These are phyloP conservation scores for Penicillium sp. DNA, from an alignment of 2,329 filamentous ascomycete genomes.

Conservation along the genomic window DNA sequence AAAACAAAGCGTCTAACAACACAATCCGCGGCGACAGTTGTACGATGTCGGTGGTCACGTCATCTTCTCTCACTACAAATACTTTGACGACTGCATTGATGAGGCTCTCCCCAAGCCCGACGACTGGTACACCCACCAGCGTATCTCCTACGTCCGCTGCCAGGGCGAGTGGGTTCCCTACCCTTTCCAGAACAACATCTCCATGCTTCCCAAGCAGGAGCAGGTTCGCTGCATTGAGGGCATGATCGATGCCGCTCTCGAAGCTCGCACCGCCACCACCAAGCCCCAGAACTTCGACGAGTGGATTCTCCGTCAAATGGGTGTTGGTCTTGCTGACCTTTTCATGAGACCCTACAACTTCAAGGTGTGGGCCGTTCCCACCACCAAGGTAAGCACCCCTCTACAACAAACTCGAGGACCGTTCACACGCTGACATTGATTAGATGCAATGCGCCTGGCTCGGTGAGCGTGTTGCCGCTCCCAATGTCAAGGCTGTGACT, in stretches of 20 bases:
- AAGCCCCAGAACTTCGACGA: slow-evolving; percentile 98
- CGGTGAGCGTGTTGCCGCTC: slow-evolving; percentile 95
- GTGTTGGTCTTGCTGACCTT: slow-evolving; percentile 80
- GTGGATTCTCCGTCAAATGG: slow-evolving; percentile 93
- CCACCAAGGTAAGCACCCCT: slow-evolving; percentile 69
- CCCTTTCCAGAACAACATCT: slow-evolving; percentile 99
- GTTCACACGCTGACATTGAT: neutral
- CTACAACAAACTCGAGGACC: neutral
- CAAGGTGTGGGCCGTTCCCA: slow-evolving; percentile 99
- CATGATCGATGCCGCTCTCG: slow-evolving; percentile 89
- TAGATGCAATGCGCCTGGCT: slow-evolving; percentile 99
- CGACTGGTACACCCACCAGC: slow-evolving; percentile 97
- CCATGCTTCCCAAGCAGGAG: slow-evolving; percentile 94
- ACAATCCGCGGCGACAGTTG: slow-evolving; percentile 54
- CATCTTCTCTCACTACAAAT: slow-evolving; percentile 99
- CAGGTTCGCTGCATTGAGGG: slow-evolving; percentile 93
- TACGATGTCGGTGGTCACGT: slow-evolving; percentile 98
- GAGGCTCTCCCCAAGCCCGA: slow-evolving; percentile 90
- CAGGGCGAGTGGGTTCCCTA: slow-evolving; percentile 96
- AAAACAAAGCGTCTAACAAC: neutral
- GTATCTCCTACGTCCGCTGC: slow-evolving; percentile 98
- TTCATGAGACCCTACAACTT: slow-evolving; percentile 99
- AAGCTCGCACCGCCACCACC: slow-evolving; percentile 76
- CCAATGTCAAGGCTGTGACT: slow-evolving; percentile 88
- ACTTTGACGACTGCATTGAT: slow-evolving; percentile 98